phyloP scores from a whole-genome alignment of 2,329 filamentous ascomycete species.

The Pyrenochaeta sp. region DNA sequence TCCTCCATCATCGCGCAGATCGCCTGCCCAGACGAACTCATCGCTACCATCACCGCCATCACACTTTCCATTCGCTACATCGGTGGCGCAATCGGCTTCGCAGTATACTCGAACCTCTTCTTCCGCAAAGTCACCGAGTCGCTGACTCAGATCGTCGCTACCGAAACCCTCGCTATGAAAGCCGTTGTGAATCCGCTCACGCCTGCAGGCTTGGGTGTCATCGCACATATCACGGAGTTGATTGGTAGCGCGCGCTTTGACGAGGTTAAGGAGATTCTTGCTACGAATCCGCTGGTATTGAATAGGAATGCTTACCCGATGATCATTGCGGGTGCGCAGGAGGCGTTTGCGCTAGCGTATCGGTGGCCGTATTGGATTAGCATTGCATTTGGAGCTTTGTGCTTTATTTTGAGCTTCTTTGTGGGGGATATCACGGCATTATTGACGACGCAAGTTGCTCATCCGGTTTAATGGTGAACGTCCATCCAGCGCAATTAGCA shows the following conservation, averaged over 20 bases:
- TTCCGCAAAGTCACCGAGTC: constrained; percentile 32
- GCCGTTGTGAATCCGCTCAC: constrained; percentile 53
- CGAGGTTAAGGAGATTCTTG: constrained; percentile 57
- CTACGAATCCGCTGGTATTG: constrained; percentile 55
- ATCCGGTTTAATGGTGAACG: constrained; percentile 3
- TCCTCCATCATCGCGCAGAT: constrained; percentile 74
- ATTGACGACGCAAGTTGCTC: constrained; percentile 28
- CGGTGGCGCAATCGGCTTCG: constrained; percentile 71
- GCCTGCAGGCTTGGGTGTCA: constrained; percentile 58
- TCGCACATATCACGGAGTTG: constrained; percentile 55
- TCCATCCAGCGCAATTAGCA: no score
- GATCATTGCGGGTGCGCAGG: constrained; percentile 64
- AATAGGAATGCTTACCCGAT: constrained; percentile 44
- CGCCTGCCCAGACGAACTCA: constrained; percentile 74
- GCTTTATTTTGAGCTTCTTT: constrained; percentile 66
- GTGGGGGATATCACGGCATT: constrained; percentile 62
- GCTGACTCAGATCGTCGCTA: constrained; percentile 31
- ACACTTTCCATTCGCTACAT: constrained; percentile 75
- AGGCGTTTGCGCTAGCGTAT: constrained; percentile 67
- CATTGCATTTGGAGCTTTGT: constrained; percentile 67
- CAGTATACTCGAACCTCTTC: constrained; percentile 54
- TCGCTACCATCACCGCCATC: constrained; percentile 73
- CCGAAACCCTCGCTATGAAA: constrained; percentile 58
- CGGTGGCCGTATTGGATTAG: constrained; percentile 69
- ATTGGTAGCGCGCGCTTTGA: constrained; percentile 43